Percentiles rank a stretch among this genome's conserved stretches.
Evolutionary conservation across 2,329 filamentous ascomycete genomes (phyloP).

Genomic region (Pezicula carpinea): DNA sequence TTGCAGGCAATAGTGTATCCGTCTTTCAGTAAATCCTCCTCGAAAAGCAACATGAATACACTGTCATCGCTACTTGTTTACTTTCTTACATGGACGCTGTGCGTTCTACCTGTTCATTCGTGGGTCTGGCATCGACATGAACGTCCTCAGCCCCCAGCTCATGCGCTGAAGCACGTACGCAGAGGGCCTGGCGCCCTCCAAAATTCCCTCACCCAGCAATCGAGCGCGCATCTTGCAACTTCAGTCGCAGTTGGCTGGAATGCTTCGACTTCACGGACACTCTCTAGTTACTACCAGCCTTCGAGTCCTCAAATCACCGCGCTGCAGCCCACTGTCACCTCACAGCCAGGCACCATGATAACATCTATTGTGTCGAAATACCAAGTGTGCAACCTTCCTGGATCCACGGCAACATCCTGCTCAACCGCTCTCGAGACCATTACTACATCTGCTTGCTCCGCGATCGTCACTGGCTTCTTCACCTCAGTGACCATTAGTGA

Average conservation of each 20-base stretch:
- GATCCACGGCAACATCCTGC: slow-evolving; percentile 12
- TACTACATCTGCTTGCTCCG: slow-evolving; percentile 17
- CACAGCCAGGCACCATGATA: slow-evolving; percentile 14
- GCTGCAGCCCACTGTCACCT: slow-evolving; percentile 5
- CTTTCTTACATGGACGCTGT: slow-evolving; percentile 7
- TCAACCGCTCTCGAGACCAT: slow-evolving; percentile 13
- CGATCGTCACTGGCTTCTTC: slow-evolving; percentile 19
- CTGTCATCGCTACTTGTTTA: not conserved
- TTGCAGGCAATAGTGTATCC: not conserved
- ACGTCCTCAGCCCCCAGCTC: not conserved
- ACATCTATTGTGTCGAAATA: slow-evolving; percentile 16
- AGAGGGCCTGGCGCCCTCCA: not conserved
- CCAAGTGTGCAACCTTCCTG: slow-evolving; percentile 17
- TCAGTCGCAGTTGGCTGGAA: not conserved
- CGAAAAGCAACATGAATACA: slow-evolving; percentile 2
- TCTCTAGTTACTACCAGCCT: not conserved
- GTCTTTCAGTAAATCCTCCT: not conserved
- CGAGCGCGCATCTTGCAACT: not conserved
- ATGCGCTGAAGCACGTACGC: not conserved
- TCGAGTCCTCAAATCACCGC: slow-evolving; percentile 9
- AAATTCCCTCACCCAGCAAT: slow-evolving; percentile 3
- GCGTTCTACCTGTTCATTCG: slow-evolving; percentile 3
- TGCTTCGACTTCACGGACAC: not conserved
- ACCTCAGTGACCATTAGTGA: slow-evolving; percentile 18
- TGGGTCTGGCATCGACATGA: slow-evolving; percentile 5